Conservation (phyloP, 2,329 filamentous ascomycete species). For the Fulvia fulva region DNA sequence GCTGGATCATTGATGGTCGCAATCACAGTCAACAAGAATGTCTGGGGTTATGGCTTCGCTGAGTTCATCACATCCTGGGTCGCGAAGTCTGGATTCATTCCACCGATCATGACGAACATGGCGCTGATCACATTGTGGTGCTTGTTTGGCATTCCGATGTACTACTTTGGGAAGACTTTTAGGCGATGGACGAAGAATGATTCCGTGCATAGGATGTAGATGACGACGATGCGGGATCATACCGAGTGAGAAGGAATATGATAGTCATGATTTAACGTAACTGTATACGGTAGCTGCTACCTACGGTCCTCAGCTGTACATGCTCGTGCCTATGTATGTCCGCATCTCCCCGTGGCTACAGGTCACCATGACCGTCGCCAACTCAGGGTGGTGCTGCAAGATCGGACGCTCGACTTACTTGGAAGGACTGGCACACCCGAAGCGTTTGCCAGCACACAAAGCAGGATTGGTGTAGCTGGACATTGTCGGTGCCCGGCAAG, state of each 20-base stretch:
- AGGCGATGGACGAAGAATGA: slow-evolving; percentile 54
- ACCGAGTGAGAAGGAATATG: too few species aligned
- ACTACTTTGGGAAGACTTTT: slow-evolving; percentile 56
- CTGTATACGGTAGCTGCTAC: neutral
- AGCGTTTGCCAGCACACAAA: too few species aligned
- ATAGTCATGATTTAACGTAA: neutral
- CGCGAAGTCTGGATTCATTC: slow-evolving; percentile 48
- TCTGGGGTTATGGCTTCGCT: slow-evolving; percentile 57
- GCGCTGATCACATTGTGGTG: slow-evolving; percentile 52
- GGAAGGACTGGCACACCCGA: too few species aligned
- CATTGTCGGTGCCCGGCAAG: too few species aligned
- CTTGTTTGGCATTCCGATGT: slow-evolving; percentile 53
- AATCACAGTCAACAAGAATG: slow-evolving; percentile 61
- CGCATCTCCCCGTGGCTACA: too few species aligned
- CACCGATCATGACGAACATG: slow-evolving; percentile 59
- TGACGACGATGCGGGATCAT: too few species aligned
- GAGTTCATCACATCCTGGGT: slow-evolving; percentile 45
- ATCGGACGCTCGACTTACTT: too few species aligned
- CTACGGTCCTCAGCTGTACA: too few species aligned
- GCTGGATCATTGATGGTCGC: slow-evolving; percentile 57
- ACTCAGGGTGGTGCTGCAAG: too few species aligned
- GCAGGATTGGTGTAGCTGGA: too few species aligned
- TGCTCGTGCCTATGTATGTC: too few species aligned
- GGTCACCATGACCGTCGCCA: too few species aligned
- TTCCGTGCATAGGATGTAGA: slow-evolving; percentile 51